These are phyloP conservation scores for Avena sativa DNA, from an alignment of 176 grass and related monocot species.

Conservation along the genomic window DNA sequence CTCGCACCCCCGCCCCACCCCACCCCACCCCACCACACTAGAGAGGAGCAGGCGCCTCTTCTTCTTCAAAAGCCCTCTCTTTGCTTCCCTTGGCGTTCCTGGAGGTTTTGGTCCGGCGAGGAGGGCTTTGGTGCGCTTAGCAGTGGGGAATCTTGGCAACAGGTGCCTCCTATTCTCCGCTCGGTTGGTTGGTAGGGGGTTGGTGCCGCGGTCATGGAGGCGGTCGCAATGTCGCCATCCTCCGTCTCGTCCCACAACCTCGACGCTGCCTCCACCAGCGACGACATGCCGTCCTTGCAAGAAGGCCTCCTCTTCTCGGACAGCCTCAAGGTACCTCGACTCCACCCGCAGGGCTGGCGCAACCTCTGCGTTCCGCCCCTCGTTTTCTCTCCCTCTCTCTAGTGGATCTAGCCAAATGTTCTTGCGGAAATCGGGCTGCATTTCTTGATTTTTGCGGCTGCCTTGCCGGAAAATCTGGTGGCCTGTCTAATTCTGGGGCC, in stretches of 20 bases:
- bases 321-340: constrained; percentile 70
- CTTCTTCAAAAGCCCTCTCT: constrained; percentile 10
- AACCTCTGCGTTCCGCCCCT: neutral
- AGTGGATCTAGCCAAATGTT: constrained; percentile 39
- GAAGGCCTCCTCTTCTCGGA: constrained; percentile 82
- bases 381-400: neutral
- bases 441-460: constrained; percentile 24
- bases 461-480: neutral
- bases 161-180: neutral
- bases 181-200: constrained; percentile 5
- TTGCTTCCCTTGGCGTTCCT: constrained; percentile 16
- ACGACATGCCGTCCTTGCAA: constrained; percentile 66
- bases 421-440: constrained; percentile 5
- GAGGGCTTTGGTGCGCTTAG: constrained; percentile 19
- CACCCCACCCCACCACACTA: neutral
- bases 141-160: neutral
- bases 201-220: constrained; percentile 48
- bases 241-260: constrained; percentile 51
- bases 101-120: neutral
- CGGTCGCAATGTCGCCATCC: constrained; percentile 48
- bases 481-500: neutral
- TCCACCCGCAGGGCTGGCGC: neutral
- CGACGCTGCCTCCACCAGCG: constrained; percentile 54
- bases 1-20: neutral
- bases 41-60: neutral